phyloP scores from a whole-genome alignment of 257 asterid species.

The Jaltomata sinuosa region DNA sequence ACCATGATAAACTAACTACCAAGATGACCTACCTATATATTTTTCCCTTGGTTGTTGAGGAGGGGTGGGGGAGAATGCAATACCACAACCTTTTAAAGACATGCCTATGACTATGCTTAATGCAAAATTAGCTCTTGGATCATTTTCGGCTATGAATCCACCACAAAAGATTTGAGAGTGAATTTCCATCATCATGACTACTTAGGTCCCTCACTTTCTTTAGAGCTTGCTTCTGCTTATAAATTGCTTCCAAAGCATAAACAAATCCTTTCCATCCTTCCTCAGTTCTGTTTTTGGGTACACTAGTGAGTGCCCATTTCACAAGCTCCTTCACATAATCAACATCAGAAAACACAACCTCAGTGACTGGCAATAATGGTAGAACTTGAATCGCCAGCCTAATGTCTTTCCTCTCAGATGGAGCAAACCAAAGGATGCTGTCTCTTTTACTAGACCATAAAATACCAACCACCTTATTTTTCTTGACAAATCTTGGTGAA shows the following conservation, averaged over 20 bases:
- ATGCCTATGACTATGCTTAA: background rate
- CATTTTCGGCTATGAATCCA: slow-evolving; percentile 77
- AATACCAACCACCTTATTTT: slow-evolving; percentile 76
- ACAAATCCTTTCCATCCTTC: slow-evolving; percentile 96
- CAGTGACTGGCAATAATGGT: slow-evolving; percentile 74
- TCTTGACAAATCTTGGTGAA: slow-evolving; percentile 42
- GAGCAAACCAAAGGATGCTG: slow-evolving; percentile 88
- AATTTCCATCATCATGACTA: slow-evolving; percentile 78
- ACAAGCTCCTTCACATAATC: slow-evolving; percentile 54
- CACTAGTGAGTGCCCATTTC: slow-evolving; percentile 60
- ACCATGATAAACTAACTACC: background rate
- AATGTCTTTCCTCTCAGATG: slow-evolving; percentile 68
- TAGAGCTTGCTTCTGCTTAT: slow-evolving; percentile 44
- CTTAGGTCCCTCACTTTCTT: slow-evolving; percentile 31
- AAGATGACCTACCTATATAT: background rate
- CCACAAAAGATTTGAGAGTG: slow-evolving; percentile 79
- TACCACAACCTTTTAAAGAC: too few species aligned
- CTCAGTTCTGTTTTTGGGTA: slow-evolving; percentile 55
- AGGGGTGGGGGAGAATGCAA: too few species aligned
- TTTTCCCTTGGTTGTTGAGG: too few species aligned
- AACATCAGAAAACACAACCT: slow-evolving; percentile 58
- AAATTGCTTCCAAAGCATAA: slow-evolving; percentile 70
- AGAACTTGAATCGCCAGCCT: slow-evolving; percentile 72
- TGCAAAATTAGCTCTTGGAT: background rate
- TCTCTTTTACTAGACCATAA: slow-evolving; percentile 87